These are phyloP conservation scores for Cynara cardunculus DNA, from an alignment of 129 eudicot species.

Conservation along the genomic window DNA sequence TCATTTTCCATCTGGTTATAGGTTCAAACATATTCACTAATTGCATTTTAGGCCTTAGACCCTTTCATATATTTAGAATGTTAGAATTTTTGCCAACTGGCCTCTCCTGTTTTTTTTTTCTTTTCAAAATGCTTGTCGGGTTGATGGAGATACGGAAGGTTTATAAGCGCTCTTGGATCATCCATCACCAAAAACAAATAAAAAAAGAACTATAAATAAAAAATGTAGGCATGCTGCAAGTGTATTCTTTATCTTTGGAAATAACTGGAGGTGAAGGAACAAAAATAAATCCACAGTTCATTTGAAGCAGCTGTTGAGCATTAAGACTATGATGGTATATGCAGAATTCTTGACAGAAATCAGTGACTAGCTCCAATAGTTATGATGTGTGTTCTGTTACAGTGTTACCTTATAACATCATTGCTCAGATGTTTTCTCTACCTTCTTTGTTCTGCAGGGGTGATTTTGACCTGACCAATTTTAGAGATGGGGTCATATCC, in stretches of 20 bases:
- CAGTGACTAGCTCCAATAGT: not conserved
- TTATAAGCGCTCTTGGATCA: not conserved
- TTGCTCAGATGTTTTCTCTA: not conserved
- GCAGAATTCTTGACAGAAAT: not conserved
- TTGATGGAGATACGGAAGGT: not conserved
- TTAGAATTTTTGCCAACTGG: not conserved
- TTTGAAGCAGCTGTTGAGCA: not conserved
- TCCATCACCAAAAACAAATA: not conserved
- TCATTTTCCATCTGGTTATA: not conserved
- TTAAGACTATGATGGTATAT: not conserved
- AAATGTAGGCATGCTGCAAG: not conserved
- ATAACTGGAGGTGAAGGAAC: not conserved
- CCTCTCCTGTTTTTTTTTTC: too few relatives aligned
- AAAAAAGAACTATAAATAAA: not conserved
- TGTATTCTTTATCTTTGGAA: too few relatives aligned
- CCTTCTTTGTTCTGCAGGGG: slow-evolving; percentile 50
- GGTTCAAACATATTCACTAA: not conserved
- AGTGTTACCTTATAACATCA: slow-evolving; percentile 12
- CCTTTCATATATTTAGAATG: not conserved
- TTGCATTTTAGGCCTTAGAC: not conserved
- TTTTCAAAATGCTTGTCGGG: not conserved
- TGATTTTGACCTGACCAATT: slow-evolving; percentile 71
- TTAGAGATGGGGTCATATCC: slow-evolving; percentile 83
- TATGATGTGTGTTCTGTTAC: not conserved
- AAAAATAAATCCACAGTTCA: not conserved